Conservation (phyloP, 2,329 filamentous ascomycete species). For the Colletotrichum sp. region DNA sequence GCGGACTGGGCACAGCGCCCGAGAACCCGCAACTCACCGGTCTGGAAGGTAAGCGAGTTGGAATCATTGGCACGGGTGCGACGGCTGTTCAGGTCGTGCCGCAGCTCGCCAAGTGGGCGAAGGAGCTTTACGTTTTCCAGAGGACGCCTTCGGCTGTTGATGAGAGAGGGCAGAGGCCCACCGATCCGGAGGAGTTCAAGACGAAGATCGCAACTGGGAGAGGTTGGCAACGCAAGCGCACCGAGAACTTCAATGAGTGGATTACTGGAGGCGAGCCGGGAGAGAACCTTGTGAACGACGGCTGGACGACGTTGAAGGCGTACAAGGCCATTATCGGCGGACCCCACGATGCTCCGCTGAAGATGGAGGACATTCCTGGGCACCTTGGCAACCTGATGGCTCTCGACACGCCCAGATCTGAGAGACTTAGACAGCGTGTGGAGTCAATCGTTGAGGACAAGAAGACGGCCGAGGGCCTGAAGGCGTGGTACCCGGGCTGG, state of each 20-base stretch:
- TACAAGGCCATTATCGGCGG: conserved; percentile 42
- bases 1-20: conserved; percentile 35
- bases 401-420: conserved; percentile 45
- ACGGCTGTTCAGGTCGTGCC: conserved; percentile 53
- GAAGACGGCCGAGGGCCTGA: conserved; percentile 55
- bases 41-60: conserved; percentile 51
- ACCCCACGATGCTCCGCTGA: conserved; percentile 20
- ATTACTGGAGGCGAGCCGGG: conserved; percentile 35
- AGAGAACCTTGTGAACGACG: conserved; percentile 52
- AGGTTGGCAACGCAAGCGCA: conserved; percentile 56
- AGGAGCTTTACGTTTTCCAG: conserved; percentile 61
- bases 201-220: conserved; percentile 33
- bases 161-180: conserved; percentile 41
- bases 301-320: conserved; percentile 47
- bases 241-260: conserved; percentile 46
- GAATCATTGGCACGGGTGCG: conserved; percentile 55
- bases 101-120: conserved; percentile 48
- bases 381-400: conserved; percentile 41
- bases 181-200: conserved; percentile 46
- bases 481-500: conserved; percentile 65
- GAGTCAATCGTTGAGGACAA: conserved; percentile 58
- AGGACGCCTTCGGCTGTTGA: conserved; percentile 54
- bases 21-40: conserved; percentile 45
- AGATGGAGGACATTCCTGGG: conserved; percentile 26
- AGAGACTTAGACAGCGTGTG: conserved; percentile 50